These are phyloP conservation scores for Blastobotrys terrestris DNA, from an alignment of 805 yeast species.

Conservation along the genomic window DNA sequence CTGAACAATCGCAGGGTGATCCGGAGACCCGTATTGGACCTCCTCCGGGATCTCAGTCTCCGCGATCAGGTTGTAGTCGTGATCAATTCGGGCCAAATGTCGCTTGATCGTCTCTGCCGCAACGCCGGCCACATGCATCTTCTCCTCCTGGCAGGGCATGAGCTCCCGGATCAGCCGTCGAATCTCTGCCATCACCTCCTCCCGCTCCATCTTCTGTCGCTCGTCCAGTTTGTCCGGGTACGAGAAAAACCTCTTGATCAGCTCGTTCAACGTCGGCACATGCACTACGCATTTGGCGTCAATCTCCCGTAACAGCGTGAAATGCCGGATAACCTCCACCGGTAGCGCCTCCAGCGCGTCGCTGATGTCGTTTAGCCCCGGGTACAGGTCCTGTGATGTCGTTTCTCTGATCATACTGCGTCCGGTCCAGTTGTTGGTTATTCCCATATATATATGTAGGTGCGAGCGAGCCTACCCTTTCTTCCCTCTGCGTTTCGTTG, in stretches of 20 bases:
- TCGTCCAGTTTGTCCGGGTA: conserved; percentile 21
- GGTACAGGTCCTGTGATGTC: conserved; percentile 35
- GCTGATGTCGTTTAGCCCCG: conserved; percentile 85
- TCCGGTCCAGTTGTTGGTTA: too few species aligned
- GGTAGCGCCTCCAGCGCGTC: conserved; percentile 93
- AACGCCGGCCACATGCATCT: conserved; percentile 92
- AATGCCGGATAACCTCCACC: conserved; percentile 69
- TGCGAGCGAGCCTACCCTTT: too few species aligned
- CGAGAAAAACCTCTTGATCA: conserved; percentile 44
- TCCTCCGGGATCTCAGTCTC: conserved; percentile 77
- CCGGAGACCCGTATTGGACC: conserved; percentile 68
- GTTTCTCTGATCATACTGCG: not conserved
- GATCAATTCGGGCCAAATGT: conserved; percentile 67
- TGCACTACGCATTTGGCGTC: conserved; percentile 86
- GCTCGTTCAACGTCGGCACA: conserved; percentile 56
- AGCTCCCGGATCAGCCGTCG: conserved; percentile 50
- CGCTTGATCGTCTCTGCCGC: conserved; percentile 73
- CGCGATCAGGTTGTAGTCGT: conserved; percentile 69
- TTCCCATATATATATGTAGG: too few species aligned
- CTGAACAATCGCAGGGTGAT: conserved; percentile 83
- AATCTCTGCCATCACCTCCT: conserved; percentile 31
- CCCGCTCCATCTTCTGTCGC: conserved; percentile 17
- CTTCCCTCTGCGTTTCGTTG: too few species aligned
- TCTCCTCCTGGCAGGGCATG: conserved; percentile 90
- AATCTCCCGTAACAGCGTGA: conserved; percentile 84